phyloP scores from a whole-genome alignment of 768 basidiomycete species.

The Asterophora parasitica region DNA sequence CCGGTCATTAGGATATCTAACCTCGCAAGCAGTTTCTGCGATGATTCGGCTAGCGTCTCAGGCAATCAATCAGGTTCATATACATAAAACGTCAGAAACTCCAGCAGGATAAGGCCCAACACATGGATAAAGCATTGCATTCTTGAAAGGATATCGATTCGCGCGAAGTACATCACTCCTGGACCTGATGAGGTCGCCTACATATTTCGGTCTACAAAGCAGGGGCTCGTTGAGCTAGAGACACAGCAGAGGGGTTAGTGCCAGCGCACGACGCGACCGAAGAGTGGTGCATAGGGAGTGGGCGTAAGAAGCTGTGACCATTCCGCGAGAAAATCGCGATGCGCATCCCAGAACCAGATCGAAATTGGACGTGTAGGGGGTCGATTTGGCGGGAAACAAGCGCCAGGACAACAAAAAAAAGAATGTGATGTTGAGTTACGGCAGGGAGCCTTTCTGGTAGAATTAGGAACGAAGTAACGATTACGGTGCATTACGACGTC shows the following conservation, averaged over 20 bases:
- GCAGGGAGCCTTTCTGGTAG: slow-evolving; percentile 3
- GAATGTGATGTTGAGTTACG: slow-evolving; percentile 10
- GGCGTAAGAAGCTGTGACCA: background rate
- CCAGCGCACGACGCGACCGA: slow-evolving; percentile 3
- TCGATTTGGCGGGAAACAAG: slow-evolving; percentile 8
- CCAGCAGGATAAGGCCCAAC: slow-evolving; percentile 7
- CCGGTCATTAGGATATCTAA: slow-evolving; percentile 17
- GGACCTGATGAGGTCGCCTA: slow-evolving; percentile 16
- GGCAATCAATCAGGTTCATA: slow-evolving; percentile 16
- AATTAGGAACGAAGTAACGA: slow-evolving; percentile 12
- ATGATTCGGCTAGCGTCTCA: slow-evolving; percentile 14
- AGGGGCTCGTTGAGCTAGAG: slow-evolving; percentile 1
- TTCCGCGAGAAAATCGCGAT: slow-evolving; percentile 33
- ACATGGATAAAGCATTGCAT: slow-evolving; percentile 11
- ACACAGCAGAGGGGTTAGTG: background rate
- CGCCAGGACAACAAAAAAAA: slow-evolving; percentile 11
- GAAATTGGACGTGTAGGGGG: slow-evolving; percentile 4
- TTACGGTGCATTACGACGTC: slow-evolving; percentile 15
- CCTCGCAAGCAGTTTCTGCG: slow-evolving; percentile 11
- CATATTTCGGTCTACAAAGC: slow-evolving; percentile 14
- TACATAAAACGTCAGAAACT: slow-evolving; percentile 18
- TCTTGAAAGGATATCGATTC: slow-evolving; percentile 8
- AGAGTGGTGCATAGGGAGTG: background rate
- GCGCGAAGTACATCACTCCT: slow-evolving; percentile 1
- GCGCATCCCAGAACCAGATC: slow-evolving; percentile 17